Conservation (phyloP, 1,284 basidiomycete genomes). For the Porodaedalea pini region DNA sequence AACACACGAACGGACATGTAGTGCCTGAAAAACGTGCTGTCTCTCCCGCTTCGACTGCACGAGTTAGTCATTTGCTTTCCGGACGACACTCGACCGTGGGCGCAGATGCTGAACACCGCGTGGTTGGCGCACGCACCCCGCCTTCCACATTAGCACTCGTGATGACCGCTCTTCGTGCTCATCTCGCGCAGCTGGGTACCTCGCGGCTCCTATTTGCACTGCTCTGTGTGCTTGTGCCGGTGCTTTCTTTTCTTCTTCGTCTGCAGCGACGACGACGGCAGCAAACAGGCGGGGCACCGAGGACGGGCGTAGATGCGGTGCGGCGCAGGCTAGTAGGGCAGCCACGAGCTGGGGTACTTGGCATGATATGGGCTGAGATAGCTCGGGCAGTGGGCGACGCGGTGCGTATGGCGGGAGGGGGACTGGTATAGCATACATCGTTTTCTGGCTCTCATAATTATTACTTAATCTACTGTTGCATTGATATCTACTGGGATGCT, state of each 20-base stretch:
- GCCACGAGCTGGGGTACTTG: slow-evolving; percentile 34
- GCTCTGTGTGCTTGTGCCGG: slow-evolving; percentile 57
- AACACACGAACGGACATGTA: slow-evolving; percentile 26
- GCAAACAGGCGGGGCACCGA: background rate
- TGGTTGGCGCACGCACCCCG: slow-evolving; percentile 20
- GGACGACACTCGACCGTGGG: background rate
- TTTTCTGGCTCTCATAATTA: no score
- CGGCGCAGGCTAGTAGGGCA: slow-evolving; percentile 42
- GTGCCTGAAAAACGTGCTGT: slow-evolving; percentile 23
- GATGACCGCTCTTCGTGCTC: slow-evolving; percentile 40
- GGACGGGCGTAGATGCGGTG: slow-evolving; percentile 47
- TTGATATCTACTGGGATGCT: no score
- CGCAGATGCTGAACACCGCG: background rate
- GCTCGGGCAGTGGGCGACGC: slow-evolving; percentile 59
- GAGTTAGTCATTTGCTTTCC: background rate
- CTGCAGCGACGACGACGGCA: slow-evolving; percentile 38
- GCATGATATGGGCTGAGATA: slow-evolving; percentile 51
- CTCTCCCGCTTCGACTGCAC: slow-evolving; percentile 13
- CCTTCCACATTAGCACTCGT: slow-evolving; percentile 36
- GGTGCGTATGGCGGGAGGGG: slow-evolving; percentile 71
- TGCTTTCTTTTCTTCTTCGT: slow-evolving; percentile 55
- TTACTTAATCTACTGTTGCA: no score
- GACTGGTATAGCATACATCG: slow-evolving; percentile 53
- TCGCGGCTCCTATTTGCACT: slow-evolving; percentile 44
- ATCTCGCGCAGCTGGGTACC: slow-evolving; percentile 38